Evolutionary conservation across 371 early-diverging fungal species (phyloP), one percentile per base, ranked within the genome.

Genomic region (Mortierella sp.): DNA sequence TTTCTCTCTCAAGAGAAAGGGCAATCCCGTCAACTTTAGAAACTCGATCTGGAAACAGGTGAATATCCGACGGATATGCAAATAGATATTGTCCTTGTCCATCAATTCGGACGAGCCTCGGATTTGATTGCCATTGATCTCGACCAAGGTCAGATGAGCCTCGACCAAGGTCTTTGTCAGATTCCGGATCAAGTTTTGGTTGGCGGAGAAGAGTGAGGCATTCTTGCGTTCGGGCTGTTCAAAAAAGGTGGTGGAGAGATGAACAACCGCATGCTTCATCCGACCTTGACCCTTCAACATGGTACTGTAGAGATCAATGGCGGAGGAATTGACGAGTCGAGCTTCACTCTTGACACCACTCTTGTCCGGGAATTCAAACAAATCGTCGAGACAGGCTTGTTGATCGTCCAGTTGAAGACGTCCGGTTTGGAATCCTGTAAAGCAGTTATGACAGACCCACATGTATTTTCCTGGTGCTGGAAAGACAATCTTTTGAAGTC

Each of bases 81-180:
- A 53, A 28, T 76, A 76, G 0, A 76, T 76, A 56, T 76, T 76
- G 55, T 71, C 71, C 61, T 70, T 71, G 53, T 76, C 76, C 72
- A 68, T 71, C 52, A 76, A 45, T 47, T 76, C 76, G 7, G 76
- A 67, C 19, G 62, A 55, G n/a, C 66, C 76, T 4, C 71, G 64
- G 16, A 60, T 44, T 52, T 76, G 76, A 56, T 76, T 63, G 29
- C 68, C 76, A 19, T 76, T 60, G 56, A 76, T 63, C 62, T 76
- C 76, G 29, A 76, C 56, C 51, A 70, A 63, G 19, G 76, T 76
- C 56, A 76, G 45, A 55, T 76, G 76, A 1, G 76, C 60, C 60
- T 70, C 71, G 2, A 61, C 44, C 46, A 76, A 25, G 19, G 64
- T 23, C 56, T 67, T 64, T 16, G 76, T 52, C 50, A 76, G 37